Percentiles rank a stretch among this genome's conserved stretches.
phyloP scores from a whole-genome alignment of 345 rosid species.

The Aquilaria sinensis region DNA sequence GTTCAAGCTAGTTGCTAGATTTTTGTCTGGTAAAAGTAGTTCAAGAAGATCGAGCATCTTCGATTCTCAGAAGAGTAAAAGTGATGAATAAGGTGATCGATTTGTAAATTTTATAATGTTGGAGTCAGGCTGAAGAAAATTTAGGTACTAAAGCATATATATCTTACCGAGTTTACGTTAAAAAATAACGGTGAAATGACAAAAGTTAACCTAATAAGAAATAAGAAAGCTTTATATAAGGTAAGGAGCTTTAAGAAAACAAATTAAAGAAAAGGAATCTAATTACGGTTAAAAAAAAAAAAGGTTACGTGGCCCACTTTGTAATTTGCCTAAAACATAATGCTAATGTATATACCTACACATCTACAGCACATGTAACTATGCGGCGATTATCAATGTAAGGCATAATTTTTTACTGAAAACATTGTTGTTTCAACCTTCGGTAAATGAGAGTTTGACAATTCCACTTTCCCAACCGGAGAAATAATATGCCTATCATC shows the following conservation, averaged over 20 bases:
- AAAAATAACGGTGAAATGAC: no score
- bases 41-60: slow-evolving; percentile 46
- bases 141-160: no score
- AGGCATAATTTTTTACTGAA: neutral
- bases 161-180: no score
- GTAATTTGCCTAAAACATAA: neutral
- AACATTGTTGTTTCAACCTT: neutral
- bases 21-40: slow-evolving; percentile 50
- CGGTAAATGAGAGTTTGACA: neutral
- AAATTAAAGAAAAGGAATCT: no score
- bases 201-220: no score
- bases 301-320: neutral
- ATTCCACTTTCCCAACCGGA: no score
- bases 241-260: neutral
- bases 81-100: neutral
- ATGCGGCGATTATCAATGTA: neutral
- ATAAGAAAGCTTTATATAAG: neutral
- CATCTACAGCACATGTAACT: no score
- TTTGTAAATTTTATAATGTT: no score
- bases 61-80: slow-evolving; percentile 53
- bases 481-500: no score
- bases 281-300: neutral
- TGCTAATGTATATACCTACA: no score
- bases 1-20: slow-evolving; percentile 27
- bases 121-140: no score